Conservation (phyloP, 805 yeast genomes). For the Candida maltosa region DNA sequence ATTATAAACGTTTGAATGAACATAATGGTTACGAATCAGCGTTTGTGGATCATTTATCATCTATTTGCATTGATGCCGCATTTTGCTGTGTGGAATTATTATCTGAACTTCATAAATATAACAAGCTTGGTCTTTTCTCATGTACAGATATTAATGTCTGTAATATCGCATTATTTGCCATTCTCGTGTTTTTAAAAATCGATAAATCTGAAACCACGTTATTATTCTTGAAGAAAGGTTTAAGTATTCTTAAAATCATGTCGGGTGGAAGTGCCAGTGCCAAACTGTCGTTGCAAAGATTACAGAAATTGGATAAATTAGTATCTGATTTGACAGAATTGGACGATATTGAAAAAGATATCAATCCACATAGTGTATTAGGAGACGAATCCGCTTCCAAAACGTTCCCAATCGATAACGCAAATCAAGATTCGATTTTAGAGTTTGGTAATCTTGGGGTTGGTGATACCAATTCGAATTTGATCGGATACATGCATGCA, state of each 20-base stretch:
- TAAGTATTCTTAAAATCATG: slow-evolving; percentile 10
- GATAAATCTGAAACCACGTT: slow-evolving; percentile 13
- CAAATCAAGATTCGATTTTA: slow-evolving; percentile 1
- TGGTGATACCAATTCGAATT: slow-evolving; percentile 2
- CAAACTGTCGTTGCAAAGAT: slow-evolving; percentile 6
- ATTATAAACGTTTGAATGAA: slow-evolving; percentile 4
- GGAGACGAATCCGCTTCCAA: slow-evolving; percentile 6
- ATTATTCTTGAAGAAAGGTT: slow-evolving; percentile 11
- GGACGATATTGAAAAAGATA: slow-evolving; percentile 7
- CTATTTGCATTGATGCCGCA: slow-evolving; percentile 15
- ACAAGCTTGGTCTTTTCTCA: slow-evolving; percentile 13
- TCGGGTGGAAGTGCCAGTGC: slow-evolving; percentile 14
- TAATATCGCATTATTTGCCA: slow-evolving; percentile 12
- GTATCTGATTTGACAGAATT: slow-evolving; percentile 7
- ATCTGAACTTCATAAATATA: slow-evolving; percentile 11
- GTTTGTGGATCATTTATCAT: slow-evolving; percentile 13
- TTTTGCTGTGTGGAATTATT: slow-evolving; percentile 12
- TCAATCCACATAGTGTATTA: slow-evolving; percentile 5
- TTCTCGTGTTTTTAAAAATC: slow-evolving; percentile 11
- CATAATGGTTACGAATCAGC: slow-evolving; percentile 10
- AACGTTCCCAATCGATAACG: slow-evolving; percentile 6
- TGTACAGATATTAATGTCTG: slow-evolving; percentile 14
- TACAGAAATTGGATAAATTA: slow-evolving; percentile 8
- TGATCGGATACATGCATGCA: not conserved
- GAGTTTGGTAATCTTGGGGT: slow-evolving; percentile 2